These are phyloP conservation scores for Malus domestica DNA, from an alignment of 306 rosid species.

Conservation along the genomic window ASM211411v1 NC_041804.1:9401501-9402000, in stretches of 20 bases:
- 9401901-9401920: not conserved
- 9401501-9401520: too few relatives aligned
- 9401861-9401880: not conserved
- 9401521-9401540: not conserved
- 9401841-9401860: not conserved
- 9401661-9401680: not conserved
- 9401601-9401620: not conserved
- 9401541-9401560: not conserved
- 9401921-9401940: not conserved
- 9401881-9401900: not conserved
- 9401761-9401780: not conserved
- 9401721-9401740: not conserved
- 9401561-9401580: not conserved
- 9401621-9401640: too few relatives aligned
- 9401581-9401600: not conserved
- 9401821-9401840: not conserved
- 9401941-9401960: not conserved
- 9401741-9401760: constrained; percentile 3
- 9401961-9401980: not conserved
- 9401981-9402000: not conserved
- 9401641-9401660: not conserved
- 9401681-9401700: not conserved
- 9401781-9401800: not conserved
- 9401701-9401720: not conserved
- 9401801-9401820: constrained; percentile 1